These are phyloP conservation scores for Otatea glauca DNA, from an alignment of 176 grass and related monocot genomes.

Conservation along the genomic window DNA sequence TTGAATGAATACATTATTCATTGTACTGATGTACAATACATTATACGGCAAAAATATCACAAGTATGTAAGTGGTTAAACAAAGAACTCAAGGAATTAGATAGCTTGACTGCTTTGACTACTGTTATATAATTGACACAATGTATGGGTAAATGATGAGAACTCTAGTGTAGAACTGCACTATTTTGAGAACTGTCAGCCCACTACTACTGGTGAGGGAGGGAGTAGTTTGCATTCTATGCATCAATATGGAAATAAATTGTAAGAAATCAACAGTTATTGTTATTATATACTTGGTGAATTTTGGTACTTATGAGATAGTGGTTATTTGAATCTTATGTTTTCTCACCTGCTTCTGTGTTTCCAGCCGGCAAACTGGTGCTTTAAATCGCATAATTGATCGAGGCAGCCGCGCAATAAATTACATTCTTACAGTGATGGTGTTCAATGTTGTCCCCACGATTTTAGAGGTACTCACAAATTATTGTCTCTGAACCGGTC, in stretches of 20 bases:
- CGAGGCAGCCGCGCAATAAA: constrained; percentile 96
- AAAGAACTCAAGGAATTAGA: neutral
- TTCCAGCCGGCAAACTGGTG: constrained; percentile 95
- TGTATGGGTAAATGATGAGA: neutral
- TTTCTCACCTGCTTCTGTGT: constrained; percentile 50
- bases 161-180: neutral
- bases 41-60: constrained; percentile 13
- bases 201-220: constrained; percentile 6
- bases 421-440: constrained; percentile 94
- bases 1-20: constrained; percentile 1
- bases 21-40: constrained; percentile 13
- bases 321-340: constrained; percentile 40
- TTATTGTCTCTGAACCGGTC: neutral
- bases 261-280: neutral
- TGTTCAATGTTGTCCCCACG: constrained; percentile 94
- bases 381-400: constrained; percentile 95
- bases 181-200: neutral
- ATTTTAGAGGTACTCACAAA: constrained; percentile 80
- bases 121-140: neutral
- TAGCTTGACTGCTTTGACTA: constrained; percentile 4
- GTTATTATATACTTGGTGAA: neutral
- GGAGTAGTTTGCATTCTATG: constrained; percentile 27
- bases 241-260: constrained; percentile 18
- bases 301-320: neutral
- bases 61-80: neutral